phyloP scores from a whole-genome alignment of 495 filamentous ascomycete species.

The Lentithecium fluviatile region DNA sequence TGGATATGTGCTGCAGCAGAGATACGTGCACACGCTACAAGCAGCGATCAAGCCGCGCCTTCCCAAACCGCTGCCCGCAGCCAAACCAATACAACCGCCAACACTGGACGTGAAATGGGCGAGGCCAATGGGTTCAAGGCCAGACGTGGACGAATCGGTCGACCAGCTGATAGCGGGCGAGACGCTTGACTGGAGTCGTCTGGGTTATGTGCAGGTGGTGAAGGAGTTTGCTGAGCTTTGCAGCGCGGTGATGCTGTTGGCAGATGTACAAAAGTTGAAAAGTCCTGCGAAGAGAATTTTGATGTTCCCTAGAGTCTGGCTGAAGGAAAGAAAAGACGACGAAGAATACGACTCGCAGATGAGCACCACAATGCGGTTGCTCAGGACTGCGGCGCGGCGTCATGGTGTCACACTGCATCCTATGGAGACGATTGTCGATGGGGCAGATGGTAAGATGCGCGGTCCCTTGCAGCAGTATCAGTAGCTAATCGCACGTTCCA shows the following conservation, averaged over 20 bases:
- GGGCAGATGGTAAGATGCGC: conserved; percentile 31
- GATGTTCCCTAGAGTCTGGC: conserved; percentile 49
- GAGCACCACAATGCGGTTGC: conserved; percentile 45
- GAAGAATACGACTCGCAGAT: conserved; percentile 37
- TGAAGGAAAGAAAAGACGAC: conserved; percentile 30
- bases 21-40: conserved; percentile 63
- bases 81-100: conserved; percentile 26
- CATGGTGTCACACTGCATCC: conserved; percentile 48
- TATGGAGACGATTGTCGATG: conserved; percentile 39
- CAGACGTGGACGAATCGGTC: conserved; percentile 23
- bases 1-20: conserved; percentile 69
- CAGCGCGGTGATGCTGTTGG: conserved; percentile 50
- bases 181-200: conserved; percentile 41
- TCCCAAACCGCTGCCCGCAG: conserved; percentile 36
- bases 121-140: conserved; percentile 26
- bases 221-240: conserved; percentile 47
- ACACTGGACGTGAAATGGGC: conserved; percentile 35
- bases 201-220: conserved; percentile 50
- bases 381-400: conserved; percentile 45
- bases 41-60: conserved; percentile 53
- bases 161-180: conserved; percentile 39
- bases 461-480: conserved; percentile 5
- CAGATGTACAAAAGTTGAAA: conserved; percentile 45
- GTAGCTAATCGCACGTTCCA: conserved; percentile 24
- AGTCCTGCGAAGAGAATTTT: conserved; percentile 48